A percentile compares a stretch with the other conserved stretches of the same genome.
These are phyloP conservation scores for Mesembryanthemum crystallinum DNA, from an alignment of 148 eudicot species.

Conservation along the genomic window DNA sequence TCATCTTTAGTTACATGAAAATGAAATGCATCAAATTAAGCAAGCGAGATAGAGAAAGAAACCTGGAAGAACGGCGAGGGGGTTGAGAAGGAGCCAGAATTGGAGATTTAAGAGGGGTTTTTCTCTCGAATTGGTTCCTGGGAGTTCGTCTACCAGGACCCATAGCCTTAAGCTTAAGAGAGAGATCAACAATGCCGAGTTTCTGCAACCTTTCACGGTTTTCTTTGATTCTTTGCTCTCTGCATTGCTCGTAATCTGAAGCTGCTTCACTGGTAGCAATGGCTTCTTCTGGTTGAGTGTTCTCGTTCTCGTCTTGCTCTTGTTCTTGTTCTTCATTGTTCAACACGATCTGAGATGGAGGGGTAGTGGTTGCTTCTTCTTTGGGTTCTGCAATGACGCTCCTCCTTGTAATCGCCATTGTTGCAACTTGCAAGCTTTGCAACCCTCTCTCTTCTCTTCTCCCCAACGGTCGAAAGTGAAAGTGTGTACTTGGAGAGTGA, in stretches of 20 bases:
- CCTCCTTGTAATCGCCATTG: slow-evolving; percentile 26
- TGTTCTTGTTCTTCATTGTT: not conserved
- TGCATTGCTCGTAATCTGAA: slow-evolving; percentile 55
- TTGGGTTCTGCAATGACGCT: slow-evolving; percentile 1
- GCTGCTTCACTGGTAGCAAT: not conserved
- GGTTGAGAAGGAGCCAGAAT: slow-evolving; percentile 38
- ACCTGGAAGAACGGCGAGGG: slow-evolving; percentile 81
- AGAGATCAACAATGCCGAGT: slow-evolving; percentile 70
- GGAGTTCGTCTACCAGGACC: slow-evolving; percentile 33
- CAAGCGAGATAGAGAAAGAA: not conserved
- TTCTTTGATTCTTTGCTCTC: slow-evolving; percentile 76
- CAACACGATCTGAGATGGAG: not conserved
- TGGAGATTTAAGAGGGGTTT: slow-evolving; percentile 30
- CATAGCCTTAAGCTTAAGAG: slow-evolving; percentile 60
- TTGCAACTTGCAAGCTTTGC: not conserved
- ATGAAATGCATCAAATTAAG: too few relatives aligned
- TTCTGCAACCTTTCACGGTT: slow-evolving; percentile 69
- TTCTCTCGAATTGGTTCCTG: slow-evolving; percentile 21
- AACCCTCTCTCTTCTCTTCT: slow-evolving; percentile 6
- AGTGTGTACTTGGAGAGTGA: not conserved
- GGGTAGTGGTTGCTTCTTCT: slow-evolving; percentile 15
- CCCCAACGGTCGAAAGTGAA: slow-evolving; percentile 35
- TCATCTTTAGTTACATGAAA: not conserved
- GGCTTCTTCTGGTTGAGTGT: not conserved
- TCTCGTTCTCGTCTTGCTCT: not conserved